These are phyloP conservation scores for Solanum megistacrolobum DNA, from an alignment of 257 asterid genomes.

Conservation along the genomic window DNA sequence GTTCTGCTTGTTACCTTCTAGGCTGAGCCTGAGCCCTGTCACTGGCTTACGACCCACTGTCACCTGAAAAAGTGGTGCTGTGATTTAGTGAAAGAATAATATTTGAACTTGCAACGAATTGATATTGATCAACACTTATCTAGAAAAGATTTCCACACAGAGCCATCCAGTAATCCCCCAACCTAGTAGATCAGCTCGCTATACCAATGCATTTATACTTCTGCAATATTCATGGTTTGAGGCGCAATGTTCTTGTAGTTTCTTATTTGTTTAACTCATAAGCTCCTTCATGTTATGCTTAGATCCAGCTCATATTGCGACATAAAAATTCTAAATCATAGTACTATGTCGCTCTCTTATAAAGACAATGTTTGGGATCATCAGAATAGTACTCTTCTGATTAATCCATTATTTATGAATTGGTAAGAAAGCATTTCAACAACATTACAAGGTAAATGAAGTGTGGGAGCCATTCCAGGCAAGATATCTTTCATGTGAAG, in stretches of 20 bases:
- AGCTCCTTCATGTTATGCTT: not conserved
- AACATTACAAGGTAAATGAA: not conserved
- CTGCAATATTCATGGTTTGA: not conserved
- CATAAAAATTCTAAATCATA: not conserved
- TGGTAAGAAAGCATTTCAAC: not conserved
- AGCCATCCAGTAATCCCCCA: not conserved
- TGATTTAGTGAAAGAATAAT: not conserved
- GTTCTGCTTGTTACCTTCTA: slow-evolving; percentile 86
- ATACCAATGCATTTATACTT: not conserved
- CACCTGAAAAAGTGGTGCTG: slow-evolving; percentile 35
- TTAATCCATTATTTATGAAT: not conserved
- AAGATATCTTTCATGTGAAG: not conserved
- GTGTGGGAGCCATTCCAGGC: not conserved
- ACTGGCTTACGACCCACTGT: slow-evolving; percentile 98
- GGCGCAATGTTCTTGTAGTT: not conserved
- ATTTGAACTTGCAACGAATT: not conserved
- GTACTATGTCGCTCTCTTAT: not conserved
- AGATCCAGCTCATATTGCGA: not conserved
- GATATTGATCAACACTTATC: not conserved
- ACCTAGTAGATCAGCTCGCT: not conserved
- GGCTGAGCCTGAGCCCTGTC: slow-evolving; percentile 85
- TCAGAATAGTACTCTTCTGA: not conserved
- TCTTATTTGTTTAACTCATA: not conserved
- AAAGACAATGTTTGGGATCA: not conserved
- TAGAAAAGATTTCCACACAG: not conserved